Evolutionary conservation across 2,329 filamentous ascomycete species (phyloP).

Genomic region (Elsinoe ampelina): DNA sequence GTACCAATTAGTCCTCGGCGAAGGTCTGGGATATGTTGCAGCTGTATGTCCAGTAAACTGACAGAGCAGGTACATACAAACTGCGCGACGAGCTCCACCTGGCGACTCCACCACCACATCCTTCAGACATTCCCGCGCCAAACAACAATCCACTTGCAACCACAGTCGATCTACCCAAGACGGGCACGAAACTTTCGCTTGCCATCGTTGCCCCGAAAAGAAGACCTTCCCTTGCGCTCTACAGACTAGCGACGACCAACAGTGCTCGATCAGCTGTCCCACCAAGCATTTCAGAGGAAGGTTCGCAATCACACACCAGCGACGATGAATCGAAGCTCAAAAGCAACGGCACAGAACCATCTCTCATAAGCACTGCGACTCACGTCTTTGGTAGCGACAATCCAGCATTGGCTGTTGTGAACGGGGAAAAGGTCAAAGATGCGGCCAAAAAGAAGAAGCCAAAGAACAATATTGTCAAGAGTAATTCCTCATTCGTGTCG

Average conservation of each 20-base stretch:
- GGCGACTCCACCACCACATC: conserved; percentile 89
- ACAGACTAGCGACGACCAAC: conserved; percentile 32
- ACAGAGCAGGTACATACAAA: conserved; percentile 65
- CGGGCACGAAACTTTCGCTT: conserved; percentile 76
- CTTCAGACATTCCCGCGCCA: conserved; percentile 76
- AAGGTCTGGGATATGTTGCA: conserved; percentile 50
- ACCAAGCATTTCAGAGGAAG: conserved; percentile 39
- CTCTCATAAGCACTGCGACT: conserved; percentile 6
- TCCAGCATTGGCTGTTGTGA: conserved; percentile 54
- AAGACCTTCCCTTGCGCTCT: conserved; percentile 34
- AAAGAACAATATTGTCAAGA: conserved; percentile 97
- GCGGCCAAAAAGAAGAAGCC: conserved; percentile 73
- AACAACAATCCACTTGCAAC: conserved; percentile 91
- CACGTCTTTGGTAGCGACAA: conserved; percentile 84
- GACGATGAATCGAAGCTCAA: conserved; percentile 35
- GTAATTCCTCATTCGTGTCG: conserved; percentile 97
- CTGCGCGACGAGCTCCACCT: conserved; percentile 86
- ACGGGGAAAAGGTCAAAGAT: conserved; percentile 56
- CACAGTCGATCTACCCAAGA: conserved; percentile 69
- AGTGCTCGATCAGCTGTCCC: conserved; percentile 30
- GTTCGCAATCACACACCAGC: conserved; percentile 34
- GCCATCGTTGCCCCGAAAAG: conserved; percentile 55
- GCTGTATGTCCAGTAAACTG: conserved; percentile 1
- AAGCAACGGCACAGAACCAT: conserved; percentile 18
- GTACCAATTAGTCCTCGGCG: conserved; percentile 83